Evolutionary conservation across 2,329 filamentous ascomycete genomes (phyloP), one percentile per base, ranked within the genome.

Genomic region (Zymoseptoria crescenta): DNA sequence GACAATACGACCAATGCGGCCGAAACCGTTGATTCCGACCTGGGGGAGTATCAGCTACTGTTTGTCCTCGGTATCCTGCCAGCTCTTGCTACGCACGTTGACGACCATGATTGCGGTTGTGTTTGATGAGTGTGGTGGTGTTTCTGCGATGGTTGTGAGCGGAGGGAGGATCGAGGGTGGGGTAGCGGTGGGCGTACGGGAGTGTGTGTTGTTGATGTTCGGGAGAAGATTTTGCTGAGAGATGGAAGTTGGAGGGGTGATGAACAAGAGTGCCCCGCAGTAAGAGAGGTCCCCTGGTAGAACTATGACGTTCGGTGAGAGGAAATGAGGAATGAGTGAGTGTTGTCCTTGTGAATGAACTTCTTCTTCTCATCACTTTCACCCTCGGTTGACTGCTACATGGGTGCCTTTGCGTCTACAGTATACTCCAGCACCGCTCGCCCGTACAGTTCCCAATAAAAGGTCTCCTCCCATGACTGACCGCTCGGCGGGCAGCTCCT

Each of bases 11-110:
- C 94, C 94, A 81, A 99, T 99, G 81, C 94, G 92, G 83, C 94
- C 94, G 84, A 99, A 99, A 80, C 94, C 93, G 88, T 96, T 97
- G 88, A 96, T 96, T 79, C 91, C 91, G 77, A 95, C 90, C 86
- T 95, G 58, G 49, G 27, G 5, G 6, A 49, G 58, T 56, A 58
- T 66, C 52, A 66, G 62, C 57, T 56, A 60, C 55, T 59, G 60
- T 56, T 56, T 58, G 52, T 54, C 55, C 55, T 59, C 49, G 58
- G 52, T 57, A 49, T 13, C 55, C 49, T n/a, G 49, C 54, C 56
- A 30, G 49, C 49, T 53, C 13, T 53, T 56, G 59, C 27, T 45
- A 56, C 62, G 64, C 70, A 78, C 76, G 74, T 79, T 78, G 74
- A 77, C 74, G 66, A 76, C 75, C 76, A 79, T 79, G 55, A 59